Evolutionary conservation across 2,329 filamentous ascomycete genomes (phyloP).

Genomic region (Aspergillus transmontanensis): DNA sequence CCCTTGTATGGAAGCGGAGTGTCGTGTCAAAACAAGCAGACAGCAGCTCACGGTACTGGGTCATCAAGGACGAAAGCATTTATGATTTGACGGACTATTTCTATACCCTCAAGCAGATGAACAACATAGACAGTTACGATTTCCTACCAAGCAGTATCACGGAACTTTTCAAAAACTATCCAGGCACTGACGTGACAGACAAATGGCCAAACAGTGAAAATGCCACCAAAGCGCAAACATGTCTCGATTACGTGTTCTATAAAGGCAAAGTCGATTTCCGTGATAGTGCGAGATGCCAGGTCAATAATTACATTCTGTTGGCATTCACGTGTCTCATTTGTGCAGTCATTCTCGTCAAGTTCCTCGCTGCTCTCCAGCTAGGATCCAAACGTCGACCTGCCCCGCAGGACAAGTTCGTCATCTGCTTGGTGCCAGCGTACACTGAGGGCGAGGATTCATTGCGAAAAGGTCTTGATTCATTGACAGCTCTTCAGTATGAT

Average conservation of each 20-base stretch:
- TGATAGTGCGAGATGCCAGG: conserved; percentile 71
- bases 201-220: conserved; percentile 58
- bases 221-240: conserved; percentile 71
- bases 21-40: conserved; percentile 67
- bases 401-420: conserved; percentile 97
- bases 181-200: conserved; percentile 76
- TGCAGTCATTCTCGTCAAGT: conserved; percentile 80
- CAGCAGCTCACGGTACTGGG: conserved; percentile 73
- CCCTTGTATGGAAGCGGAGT: conserved; percentile 70
- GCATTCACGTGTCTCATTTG: conserved; percentile 85
- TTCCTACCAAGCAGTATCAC: conserved; percentile 74
- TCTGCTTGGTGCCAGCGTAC: conserved; percentile 96
- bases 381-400: conserved; percentile 86
- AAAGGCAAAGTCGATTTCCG: conserved; percentile 85
- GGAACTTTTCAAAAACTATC: conserved; percentile 70
- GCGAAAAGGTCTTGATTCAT: conserved; percentile 87
- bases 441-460: conserved; percentile 97
- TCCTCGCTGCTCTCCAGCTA: conserved; percentile 88
- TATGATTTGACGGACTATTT: conserved; percentile 95
- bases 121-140: conserved; percentile 60
- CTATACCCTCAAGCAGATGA: conserved; percentile 66
- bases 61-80: conserved; percentile 72
- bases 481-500: conserved; percentile 93
- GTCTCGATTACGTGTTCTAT: conserved; percentile 82
- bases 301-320: conserved; percentile 89